Evolutionary conservation across 2,329 filamentous ascomycete genomes (phyloP).

Genomic region (Stromatinia cepivora): DNA sequence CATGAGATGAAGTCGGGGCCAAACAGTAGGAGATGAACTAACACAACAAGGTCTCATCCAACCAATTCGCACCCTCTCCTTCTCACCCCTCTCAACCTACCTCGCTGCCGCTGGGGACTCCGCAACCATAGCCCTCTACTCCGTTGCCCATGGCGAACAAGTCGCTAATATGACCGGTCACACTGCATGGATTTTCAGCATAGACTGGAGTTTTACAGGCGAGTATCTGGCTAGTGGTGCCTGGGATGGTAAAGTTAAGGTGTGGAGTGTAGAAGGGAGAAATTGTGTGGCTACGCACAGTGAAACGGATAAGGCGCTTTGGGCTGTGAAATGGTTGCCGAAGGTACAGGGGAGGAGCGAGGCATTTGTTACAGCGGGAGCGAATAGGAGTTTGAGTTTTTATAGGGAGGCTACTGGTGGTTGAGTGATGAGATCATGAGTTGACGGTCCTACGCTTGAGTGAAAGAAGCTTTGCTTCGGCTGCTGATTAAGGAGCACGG

Average conservation of each 20-base stretch:
- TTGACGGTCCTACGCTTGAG: too few relatives aligned
- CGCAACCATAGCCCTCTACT: conserved; percentile 85
- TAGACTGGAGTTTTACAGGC: conserved; percentile 92
- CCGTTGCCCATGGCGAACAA: conserved; percentile 88
- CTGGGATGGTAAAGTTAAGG: conserved; percentile 91
- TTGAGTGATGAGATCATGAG: conserved; percentile 20
- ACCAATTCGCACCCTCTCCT: conserved; percentile 80
- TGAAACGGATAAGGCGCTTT: conserved; percentile 82
- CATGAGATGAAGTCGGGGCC: background rate
- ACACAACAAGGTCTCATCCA: conserved; percentile 69
- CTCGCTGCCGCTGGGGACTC: conserved; percentile 90
- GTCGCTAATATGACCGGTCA: conserved; percentile 81
- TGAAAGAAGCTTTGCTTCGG: background rate
- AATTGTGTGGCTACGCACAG: conserved; percentile 90
- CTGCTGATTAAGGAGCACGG: background rate
- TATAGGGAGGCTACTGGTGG: conserved; percentile 79
- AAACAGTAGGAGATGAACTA: conserved; percentile 25
- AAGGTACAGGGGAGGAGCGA: conserved; percentile 61
- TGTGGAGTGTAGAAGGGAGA: conserved; percentile 86
- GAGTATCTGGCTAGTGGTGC: conserved; percentile 87
- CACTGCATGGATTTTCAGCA: conserved; percentile 81
- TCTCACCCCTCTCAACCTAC: conserved; percentile 81
- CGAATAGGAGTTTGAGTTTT: conserved; percentile 73
- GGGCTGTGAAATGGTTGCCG: conserved; percentile 81
- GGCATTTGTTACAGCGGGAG: conserved; percentile 77